Base-by-base conservation (phyloP, 371 early-diverging fungal genomes). In the Mortierella sp. region DNA sequence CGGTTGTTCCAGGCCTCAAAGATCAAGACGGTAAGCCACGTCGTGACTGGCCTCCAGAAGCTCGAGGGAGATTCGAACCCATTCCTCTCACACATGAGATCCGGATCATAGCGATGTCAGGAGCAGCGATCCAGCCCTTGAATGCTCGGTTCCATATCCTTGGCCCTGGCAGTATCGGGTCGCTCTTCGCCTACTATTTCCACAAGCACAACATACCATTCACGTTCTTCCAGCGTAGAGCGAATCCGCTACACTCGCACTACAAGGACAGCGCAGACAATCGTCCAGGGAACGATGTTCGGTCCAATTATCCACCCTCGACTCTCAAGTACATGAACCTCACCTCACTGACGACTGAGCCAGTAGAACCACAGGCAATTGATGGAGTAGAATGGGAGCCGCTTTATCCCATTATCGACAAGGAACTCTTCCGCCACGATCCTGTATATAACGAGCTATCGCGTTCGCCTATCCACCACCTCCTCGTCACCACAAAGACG, bases 121-220 rank as follows among this genome's bases (percentile, higher is more conserved):
- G 34, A 34, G 4, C 34, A 34, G 34, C 10, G 34, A 7, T 47
- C 34, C 21, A 19, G 22, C 43, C 52, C 13, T 6, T 66, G 24
- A n/a, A 51, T 29, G 60, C 68, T 37, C 67, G 74, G 22, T 63
- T 73, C 49, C 57, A 73, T 47, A 63, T 73, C 37, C 68, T 73
- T 17, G 74, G 74, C 17, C 67, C 74, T 0, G 74, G 74, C 13
- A 67, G 74, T 41, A 67, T 73, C 51, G 74, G 74, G 43, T 73
- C 74, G 17, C 53, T 73, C 13, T 67, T 67, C 40, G 74, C 74
- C 2, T 73, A 63, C 57, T 54, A 63, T 22, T 73, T 73, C 21
- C 56, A 63, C 39, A 47, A 48, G 25, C 58, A 67, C 60, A 16
- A 52, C 48, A 63, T 73, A 24, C 74, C 74, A 19, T 73, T 67